phyloP scores from a whole-genome alignment of 2,329 filamentous ascomycete genomes.

The Fusarium hainanense region DNA sequence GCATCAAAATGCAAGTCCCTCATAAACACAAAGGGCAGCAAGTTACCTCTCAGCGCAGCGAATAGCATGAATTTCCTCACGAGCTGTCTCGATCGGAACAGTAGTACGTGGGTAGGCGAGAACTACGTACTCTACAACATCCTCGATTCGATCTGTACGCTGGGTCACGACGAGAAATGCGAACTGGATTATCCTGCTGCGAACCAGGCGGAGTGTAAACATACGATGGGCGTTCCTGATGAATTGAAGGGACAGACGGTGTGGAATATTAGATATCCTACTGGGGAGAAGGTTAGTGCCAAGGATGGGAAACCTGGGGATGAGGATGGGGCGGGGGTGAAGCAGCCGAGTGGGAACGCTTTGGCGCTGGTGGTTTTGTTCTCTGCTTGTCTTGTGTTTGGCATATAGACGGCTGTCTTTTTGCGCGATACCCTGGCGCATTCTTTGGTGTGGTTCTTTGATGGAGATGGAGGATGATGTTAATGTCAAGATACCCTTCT shows the following conservation, averaged over 20 bases:
- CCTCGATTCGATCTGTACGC: constrained; percentile 59
- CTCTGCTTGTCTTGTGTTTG: constrained; percentile 21
- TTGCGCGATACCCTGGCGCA: background rate
- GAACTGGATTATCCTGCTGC: constrained; percentile 55
- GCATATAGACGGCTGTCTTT: constrained; percentile 8
- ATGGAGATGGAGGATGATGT: background rate
- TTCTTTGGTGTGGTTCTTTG: background rate
- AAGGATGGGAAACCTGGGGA: constrained; percentile 31
- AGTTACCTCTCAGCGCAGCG: constrained; percentile 58
- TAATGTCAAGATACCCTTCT: constrained; percentile 41
- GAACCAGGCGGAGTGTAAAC: constrained; percentile 59
- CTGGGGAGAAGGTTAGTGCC: constrained; percentile 56
- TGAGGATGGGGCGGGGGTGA: constrained; percentile 13
- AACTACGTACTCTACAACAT: constrained; percentile 65
- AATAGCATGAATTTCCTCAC: constrained; percentile 66
- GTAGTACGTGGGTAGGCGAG: constrained; percentile 58
- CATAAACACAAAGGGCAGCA: constrained; percentile 56
- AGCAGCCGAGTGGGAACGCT: constrained; percentile 7
- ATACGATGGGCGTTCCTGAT: constrained; percentile 54
- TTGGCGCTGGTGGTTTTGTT: constrained; percentile 32
- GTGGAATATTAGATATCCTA: constrained; percentile 60
- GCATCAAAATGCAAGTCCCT: constrained; percentile 60
- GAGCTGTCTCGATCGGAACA: constrained; percentile 54
- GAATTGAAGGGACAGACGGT: constrained; percentile 54
- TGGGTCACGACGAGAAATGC: constrained; percentile 60